Evolutionary conservation across 1,139 yeast species (phyloP).

Genomic region (Nakaseomyces kungkrabaensis): DNA sequence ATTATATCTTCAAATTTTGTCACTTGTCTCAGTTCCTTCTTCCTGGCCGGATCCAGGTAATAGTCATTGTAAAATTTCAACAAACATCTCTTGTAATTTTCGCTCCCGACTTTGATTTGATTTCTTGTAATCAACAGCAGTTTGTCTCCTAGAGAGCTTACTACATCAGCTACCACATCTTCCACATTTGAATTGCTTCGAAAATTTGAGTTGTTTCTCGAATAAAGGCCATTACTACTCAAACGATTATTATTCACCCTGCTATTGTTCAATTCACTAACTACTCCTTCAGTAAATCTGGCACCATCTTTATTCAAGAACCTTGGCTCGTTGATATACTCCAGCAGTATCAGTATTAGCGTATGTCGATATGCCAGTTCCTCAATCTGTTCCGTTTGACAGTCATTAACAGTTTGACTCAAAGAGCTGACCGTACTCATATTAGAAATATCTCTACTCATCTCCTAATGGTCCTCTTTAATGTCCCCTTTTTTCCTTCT

Average conservation of each 20-base stretch:
- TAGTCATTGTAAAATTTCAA: constrained; percentile 55
- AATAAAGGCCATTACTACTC: constrained; percentile 2
- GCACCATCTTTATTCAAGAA: constrained; percentile 29
- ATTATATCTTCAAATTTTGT: constrained; percentile 54
- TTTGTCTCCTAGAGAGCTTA: not conserved
- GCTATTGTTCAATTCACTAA: constrained; percentile 33
- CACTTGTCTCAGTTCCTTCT: constrained; percentile 25
- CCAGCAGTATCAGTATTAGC: constrained; percentile 42
- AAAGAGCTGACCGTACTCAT: not conserved
- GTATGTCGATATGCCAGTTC: not conserved
- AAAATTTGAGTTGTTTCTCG: constrained; percentile 14
- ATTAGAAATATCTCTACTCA: not conserved
- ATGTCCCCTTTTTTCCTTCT: too few species aligned
- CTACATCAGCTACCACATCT: not conserved
- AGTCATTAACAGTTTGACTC: not conserved
- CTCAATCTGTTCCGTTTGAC: not conserved
- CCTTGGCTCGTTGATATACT: constrained; percentile 50
- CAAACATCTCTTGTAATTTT: constrained; percentile 37
- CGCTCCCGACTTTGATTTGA: constrained; percentile 23
- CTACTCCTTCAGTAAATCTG: constrained; percentile 18
- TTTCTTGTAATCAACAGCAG: constrained; percentile 40
- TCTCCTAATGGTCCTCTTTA: too few species aligned
- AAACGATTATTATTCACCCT: not conserved
- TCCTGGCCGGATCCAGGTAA: constrained; percentile 40
- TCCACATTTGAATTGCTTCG: not conserved